A percentile compares a stretch with the other conserved stretches of the same genome.
Conservation (phyloP, 2,329 filamentous ascomycete genomes). For the Neoarthrinium moseri region DNA sequence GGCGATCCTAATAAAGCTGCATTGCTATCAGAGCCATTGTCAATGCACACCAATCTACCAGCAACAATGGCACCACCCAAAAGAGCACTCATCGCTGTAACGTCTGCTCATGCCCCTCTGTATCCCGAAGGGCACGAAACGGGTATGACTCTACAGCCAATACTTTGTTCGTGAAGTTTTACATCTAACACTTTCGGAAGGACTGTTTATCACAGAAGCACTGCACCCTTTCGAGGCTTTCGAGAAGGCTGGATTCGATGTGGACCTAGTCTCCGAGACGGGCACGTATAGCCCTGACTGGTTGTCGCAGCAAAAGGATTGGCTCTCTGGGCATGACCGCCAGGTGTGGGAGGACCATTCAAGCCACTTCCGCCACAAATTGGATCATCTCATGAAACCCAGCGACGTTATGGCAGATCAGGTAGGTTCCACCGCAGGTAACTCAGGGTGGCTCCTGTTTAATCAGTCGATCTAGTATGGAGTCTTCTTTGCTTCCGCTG, state of each 20-base stretch:
- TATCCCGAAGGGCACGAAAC: conserved; percentile 36
- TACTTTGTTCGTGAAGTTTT: no score
- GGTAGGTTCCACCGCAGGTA: conserved; percentile 23
- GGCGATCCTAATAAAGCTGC: no score
- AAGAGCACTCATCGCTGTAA: conserved; percentile 39
- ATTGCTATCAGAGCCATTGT: conserved; percentile 10
- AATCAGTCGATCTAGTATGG: no score
- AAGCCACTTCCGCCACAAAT: conserved; percentile 42
- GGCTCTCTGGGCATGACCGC: conserved; percentile 37
- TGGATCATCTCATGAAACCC: conserved; percentile 41
- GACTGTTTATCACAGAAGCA: conserved; percentile 46
- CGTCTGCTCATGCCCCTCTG: conserved; percentile 39
- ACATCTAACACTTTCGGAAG: no score
- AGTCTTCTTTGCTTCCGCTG: conserved; percentile 40
- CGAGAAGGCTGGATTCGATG: conserved; percentile 41
- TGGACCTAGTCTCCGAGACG: conserved; percentile 44
- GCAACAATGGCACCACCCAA: conserved; percentile 5
- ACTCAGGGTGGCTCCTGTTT: no score
- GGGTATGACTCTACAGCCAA: conserved; percentile 8
- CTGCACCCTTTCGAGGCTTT: conserved; percentile 47
- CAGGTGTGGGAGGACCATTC: conserved; percentile 35
- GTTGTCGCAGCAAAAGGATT: conserved; percentile 40
- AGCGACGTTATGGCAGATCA: no score
- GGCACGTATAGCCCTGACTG: conserved; percentile 42
- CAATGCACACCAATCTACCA: conserved; percentile 13